Base-by-base conservation (phyloP, 768 basidiomycete genomes). In the Phaeotremella fagi region DNA sequence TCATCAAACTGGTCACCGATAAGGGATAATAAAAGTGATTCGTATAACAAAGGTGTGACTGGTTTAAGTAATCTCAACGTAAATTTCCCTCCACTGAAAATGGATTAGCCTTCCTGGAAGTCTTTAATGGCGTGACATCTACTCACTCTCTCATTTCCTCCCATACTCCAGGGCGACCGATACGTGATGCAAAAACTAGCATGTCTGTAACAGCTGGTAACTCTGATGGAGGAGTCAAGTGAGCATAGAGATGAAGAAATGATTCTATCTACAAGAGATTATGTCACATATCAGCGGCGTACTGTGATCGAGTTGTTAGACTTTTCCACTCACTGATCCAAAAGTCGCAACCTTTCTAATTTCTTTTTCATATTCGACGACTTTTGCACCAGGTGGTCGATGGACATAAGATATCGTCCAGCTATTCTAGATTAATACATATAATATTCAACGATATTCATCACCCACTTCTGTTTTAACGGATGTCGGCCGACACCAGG, bases 201-300 rank as follows among this genome's bases (percentile, higher is more conserved):
- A 94, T 89, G 76, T 98, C 94, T 3, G 92, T 94, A 2, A 90
- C 94, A 4, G 91, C 86, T 11, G 83, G 80, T 23, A 97, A 80
- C 12, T 81, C 80, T 1, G 88, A 90, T 1, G 92, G 90, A 0
- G 88, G 83, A 4, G 85, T 80, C 24, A 98, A 81, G 73, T 97
- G 94, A 3, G 91, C 90, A 80, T 88, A 87, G 54, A 98, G 78
- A 22, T 90, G 86, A 85, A 92, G 94, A 75, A 91, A 95, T 31
- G 90, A 92, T 77, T 97, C 94, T 48, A 90, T 87, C 85, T 90
- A 67, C 1, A 24, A 3, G 12, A 12, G 38, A 36, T 28, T 31
- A 12, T n/a, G 15, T 36, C 5, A 28, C 18, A 16, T 4, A 47
- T 42, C 22, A 31, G n/a, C n/a, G n/a, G n/a, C n/a, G n/a, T n/a